Conservation (phyloP, 75 land plant genomes). For the Larix kaempferi region DNA sequence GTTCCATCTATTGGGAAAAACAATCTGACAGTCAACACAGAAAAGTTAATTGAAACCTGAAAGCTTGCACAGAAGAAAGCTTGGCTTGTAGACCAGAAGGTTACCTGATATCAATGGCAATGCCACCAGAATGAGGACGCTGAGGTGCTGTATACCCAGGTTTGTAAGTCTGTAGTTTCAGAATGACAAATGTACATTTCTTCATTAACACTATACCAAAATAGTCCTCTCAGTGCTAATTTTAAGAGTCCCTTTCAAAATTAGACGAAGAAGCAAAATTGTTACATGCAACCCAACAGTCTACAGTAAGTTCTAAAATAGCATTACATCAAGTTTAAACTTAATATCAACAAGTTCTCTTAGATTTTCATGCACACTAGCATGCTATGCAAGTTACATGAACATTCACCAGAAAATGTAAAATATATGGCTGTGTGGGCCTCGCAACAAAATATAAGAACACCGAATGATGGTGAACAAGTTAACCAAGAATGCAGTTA, state of each 20-base stretch:
- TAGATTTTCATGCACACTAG: too few species aligned
- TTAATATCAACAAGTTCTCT: background rate
- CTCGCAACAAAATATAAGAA: background rate
- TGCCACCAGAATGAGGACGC: constrained; percentile 39
- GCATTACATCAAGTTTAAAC: too few species aligned
- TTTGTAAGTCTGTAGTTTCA: constrained; percentile 45
- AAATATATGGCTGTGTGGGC: too few species aligned
- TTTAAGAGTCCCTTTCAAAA: too few species aligned
- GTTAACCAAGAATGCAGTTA: too few species aligned
- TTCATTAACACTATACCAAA: background rate
- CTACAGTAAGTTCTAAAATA: background rate
- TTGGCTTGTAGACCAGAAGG: background rate
- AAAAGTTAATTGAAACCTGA: background rate
- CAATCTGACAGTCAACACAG: background rate
- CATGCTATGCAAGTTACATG: background rate
- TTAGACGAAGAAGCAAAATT: too few species aligned
- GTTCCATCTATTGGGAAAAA: background rate
- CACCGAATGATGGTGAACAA: background rate
- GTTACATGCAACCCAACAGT: background rate
- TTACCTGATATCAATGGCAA: constrained; percentile 59
- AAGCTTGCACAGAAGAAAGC: background rate
- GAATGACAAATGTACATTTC: background rate
- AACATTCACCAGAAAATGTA: background rate
- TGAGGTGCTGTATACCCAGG: constrained; percentile 60
- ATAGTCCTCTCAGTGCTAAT: background rate